Base-by-base conservation (phyloP, 768 basidiomycete species). In the Tricholoma hemisulphureum region DNA sequence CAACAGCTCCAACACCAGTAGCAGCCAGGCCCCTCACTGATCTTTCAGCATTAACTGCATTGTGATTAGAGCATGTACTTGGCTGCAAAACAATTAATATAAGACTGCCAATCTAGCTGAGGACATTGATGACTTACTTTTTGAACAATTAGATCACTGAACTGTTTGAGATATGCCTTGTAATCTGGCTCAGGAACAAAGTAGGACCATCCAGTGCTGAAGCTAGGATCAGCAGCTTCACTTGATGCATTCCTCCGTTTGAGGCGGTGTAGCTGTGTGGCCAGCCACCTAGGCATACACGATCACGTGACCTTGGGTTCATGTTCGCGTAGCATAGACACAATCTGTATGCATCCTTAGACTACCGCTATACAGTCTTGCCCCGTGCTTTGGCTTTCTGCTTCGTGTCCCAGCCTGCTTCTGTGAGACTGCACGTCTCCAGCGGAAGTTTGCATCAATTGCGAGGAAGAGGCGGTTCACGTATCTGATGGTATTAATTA, bases 151-250 rank as follows among this genome's bases (percentile, higher is more conserved):
- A 57, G 55, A 16, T 57, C 56, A 32, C 55, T 55, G 21, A 58
- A 58, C 6, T 48, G 51, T 10, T 55, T 29, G 1, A 72, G 41
- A 18, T 62, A 61, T 1, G 51, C 48, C 9, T 46, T 55, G 41
- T 65, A 71, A 13, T 28, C 9, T 35, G 21, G 23, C 6, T 62
- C 16, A 61, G 21, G 24, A 57, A 62, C n/a, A 65, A 49, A 45
- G 23, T 45, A 45, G 2, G 41, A 43, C 41, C 41, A 43, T 43
- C 41, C 41, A 11, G 41, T 14, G 20, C 41, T 43, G 41, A 45
- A 45, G 10, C 43, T 41, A 41, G 39, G 39, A 5, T 37, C 35
- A 37, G 11, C 11, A 10, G 39, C 39, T 41, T 20, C 39, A n/a
- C 39, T 41, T 41, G 39, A 41, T 21, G 21, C 39, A 18, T 58